phyloP scores from a whole-genome alignment of 805 yeast species.

The Saccharomycopsis sp. region DNA sequence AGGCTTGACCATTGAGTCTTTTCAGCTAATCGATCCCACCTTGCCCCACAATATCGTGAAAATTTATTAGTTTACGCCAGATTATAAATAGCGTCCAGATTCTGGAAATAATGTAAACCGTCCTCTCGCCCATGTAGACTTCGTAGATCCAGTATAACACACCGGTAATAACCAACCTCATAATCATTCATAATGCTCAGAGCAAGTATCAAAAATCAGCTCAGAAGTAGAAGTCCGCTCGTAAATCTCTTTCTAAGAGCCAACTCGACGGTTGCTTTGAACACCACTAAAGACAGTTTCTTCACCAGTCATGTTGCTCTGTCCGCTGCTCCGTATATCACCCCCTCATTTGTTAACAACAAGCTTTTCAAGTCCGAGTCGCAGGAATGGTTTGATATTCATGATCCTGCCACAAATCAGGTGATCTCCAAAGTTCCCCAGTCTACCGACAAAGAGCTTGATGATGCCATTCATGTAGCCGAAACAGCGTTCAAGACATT shows the following conservation, averaged over 20 bases:
- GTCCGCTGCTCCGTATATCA: conserved; percentile 38
- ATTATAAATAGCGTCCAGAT: background rate
- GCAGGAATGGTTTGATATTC: conserved; percentile 57
- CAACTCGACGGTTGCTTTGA: background rate
- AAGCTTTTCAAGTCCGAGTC: conserved; percentile 42
- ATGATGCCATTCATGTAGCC: conserved; percentile 60
- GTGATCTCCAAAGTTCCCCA: conserved; percentile 68
- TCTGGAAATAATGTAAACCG: background rate
- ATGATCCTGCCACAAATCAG: conserved; percentile 69
- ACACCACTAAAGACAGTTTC: background rate
- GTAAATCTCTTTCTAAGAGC: background rate
- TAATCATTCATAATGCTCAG: background rate
- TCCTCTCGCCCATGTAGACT: no score
- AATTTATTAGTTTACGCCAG: background rate
- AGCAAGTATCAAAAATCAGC: background rate
- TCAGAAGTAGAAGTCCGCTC: background rate
- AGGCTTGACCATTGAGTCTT: background rate
- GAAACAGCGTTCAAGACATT: conserved; percentile 53
- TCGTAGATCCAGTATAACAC: no score
- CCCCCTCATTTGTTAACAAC: conserved; percentile 45
- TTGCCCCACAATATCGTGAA: background rate
- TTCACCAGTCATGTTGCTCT: background rate
- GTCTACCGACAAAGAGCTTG: conserved; percentile 58
- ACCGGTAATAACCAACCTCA: background rate
- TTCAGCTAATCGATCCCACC: background rate